A percentile compares a stretch with the other conserved stretches of the same genome.
phyloP scores from a whole-genome alignment of 192 early-diverging fungal genomes.

The Linnemannia exigua region DNA sequence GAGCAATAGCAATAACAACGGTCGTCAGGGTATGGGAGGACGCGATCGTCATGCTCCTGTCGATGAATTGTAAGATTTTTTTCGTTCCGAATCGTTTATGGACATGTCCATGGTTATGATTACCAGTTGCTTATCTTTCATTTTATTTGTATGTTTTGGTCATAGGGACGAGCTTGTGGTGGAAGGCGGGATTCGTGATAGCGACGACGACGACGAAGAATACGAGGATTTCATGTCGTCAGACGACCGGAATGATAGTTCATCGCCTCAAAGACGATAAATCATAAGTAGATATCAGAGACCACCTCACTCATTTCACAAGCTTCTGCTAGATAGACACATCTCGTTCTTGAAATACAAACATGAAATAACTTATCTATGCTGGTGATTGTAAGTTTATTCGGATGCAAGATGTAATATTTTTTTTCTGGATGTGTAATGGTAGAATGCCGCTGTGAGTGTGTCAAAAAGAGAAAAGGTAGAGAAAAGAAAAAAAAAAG shows the following conservation, averaged over 20 bases:
- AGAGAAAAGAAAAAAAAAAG: not conserved
- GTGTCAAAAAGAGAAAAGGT: not conserved
- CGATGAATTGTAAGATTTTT: constrained; percentile 45
- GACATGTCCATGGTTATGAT: not conserved
- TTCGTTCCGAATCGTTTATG: not conserved
- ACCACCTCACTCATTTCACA: no score
- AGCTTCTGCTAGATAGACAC: not conserved
- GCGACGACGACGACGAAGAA: constrained; percentile 46
- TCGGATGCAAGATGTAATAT: not conserved
- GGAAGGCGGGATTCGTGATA: constrained; percentile 58
- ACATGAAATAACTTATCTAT: not conserved
- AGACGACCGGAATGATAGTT: not conserved
- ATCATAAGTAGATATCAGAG: not conserved
- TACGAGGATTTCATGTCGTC: constrained; percentile 22
- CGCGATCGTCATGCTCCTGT: constrained; percentile 35
- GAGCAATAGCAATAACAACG: constrained; percentile 1
- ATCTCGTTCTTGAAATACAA: not conserved
- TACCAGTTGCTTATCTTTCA: not conserved
- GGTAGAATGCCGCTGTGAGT: not conserved
- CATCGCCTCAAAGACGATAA: constrained; percentile 5
- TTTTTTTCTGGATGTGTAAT: not conserved
- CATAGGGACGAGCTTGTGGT: constrained; percentile 65
- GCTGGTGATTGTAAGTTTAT: constrained; percentile 1
- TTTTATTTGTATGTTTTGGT: not conserved
- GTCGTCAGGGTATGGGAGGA: not conserved